Evolutionary conservation across 495 filamentous ascomycete species (phyloP).

Genomic region (Neurospora africana): DNA sequence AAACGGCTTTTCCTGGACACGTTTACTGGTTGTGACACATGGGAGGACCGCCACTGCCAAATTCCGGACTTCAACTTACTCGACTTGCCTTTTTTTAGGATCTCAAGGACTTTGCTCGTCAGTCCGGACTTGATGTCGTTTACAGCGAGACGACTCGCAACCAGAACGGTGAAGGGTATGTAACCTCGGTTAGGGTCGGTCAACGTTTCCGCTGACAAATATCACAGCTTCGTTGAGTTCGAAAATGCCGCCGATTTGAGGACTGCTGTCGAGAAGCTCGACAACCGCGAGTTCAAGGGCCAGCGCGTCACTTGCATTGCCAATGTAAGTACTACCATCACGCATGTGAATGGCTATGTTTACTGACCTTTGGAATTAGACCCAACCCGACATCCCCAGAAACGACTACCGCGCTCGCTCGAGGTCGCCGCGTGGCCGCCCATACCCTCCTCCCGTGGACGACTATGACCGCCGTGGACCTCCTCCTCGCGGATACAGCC

Average conservation of each 20-base stretch:
- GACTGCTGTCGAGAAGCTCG: slow-evolving; percentile 84
- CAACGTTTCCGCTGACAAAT: not conserved
- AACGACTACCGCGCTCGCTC: slow-evolving; percentile 65
- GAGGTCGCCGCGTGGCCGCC: slow-evolving; percentile 48
- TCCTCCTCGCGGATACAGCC: slow-evolving; percentile 65
- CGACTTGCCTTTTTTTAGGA: slow-evolving; percentile 66
- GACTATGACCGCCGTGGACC: slow-evolving; percentile 71
- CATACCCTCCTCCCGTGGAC: slow-evolving; percentile 52
- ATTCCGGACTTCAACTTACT: slow-evolving; percentile 44
- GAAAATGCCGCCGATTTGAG: slow-evolving; percentile 85
- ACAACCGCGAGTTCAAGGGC: slow-evolving; percentile 84
- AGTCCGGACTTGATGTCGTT: slow-evolving; percentile 93
- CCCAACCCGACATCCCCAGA: slow-evolving; percentile 54
- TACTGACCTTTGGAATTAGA: slow-evolving; percentile 16
- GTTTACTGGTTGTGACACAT: slow-evolving; percentile 35
- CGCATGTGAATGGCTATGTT: not conserved
- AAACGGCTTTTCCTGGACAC: slow-evolving; percentile 30
- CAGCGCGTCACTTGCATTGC: slow-evolving; percentile 68
- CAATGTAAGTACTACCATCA: slow-evolving; percentile 53
- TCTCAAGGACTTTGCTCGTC: slow-evolving; percentile 97
- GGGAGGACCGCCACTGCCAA: slow-evolving; percentile 14
- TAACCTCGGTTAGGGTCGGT: slow-evolving; percentile 3
- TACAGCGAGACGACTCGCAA: slow-evolving; percentile 95
- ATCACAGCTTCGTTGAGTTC: slow-evolving; percentile 84
- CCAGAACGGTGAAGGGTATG: slow-evolving; percentile 86